phyloP scores from a whole-genome alignment of 768 basidiomycete species.

The Naganishia vishniacii region DNA sequence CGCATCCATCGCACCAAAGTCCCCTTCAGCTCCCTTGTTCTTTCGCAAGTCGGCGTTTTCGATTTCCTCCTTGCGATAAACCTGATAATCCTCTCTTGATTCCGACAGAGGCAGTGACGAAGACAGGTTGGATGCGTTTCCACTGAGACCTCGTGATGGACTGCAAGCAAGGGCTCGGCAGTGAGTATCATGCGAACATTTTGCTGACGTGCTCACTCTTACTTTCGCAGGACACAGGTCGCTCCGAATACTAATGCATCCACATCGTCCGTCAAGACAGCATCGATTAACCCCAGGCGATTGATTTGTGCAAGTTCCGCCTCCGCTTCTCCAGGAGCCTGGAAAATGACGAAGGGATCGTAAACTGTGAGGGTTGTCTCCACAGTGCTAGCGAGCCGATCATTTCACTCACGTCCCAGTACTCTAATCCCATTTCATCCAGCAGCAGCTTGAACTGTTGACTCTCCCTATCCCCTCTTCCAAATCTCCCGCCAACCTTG shows the following conservation, averaged over 20 bases:
- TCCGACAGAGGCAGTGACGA: constrained; percentile 5
- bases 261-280: constrained; percentile 84
- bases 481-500: constrained; percentile 39
- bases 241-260: constrained; percentile 90
- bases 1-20: constrained; percentile 43
- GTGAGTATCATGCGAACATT: background rate
- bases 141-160: constrained; percentile 11
- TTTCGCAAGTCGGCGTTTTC: constrained; percentile 12
- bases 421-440: constrained; percentile 53
- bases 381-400: too few relatives aligned
- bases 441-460: constrained; percentile 48
- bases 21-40: background rate
- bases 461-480: constrained; percentile 40
- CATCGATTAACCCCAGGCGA: constrained; percentile 73
- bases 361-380: background rate
- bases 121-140: constrained; percentile 13
- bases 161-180: background rate
- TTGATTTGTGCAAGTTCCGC: constrained; percentile 87
- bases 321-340: constrained; percentile 86
- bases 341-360: background rate
- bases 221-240: constrained; percentile 70
- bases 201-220: background rate
- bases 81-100: constrained; percentile 23
- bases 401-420: constrained; percentile 51
- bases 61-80: constrained; percentile 11